Base-by-base conservation (phyloP, 2,329 filamentous ascomycete genomes). In the Ophiostoma triangulosporum region DNA sequence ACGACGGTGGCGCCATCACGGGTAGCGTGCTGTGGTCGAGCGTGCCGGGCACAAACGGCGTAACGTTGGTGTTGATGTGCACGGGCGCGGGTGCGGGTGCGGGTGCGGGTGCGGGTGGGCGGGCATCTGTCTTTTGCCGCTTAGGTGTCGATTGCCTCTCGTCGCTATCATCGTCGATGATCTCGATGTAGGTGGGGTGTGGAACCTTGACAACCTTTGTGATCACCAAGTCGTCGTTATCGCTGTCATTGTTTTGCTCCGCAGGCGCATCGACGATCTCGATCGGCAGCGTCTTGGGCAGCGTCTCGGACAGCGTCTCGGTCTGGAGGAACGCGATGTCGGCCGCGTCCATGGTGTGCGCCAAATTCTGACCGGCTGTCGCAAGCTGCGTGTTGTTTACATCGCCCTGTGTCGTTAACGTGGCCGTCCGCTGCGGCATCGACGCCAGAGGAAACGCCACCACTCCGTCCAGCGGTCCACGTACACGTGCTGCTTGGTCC, bases 21-120 rank as follows among this genome's bases (percentile, higher is more conserved):
- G 80, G 80, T 6, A 95, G 70, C 0, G 68, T 75, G 1, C 65
- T 68, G 48, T 78, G 72, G 57, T 88, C 75, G 6, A 95, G 70
- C 0, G 70, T 72, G 1, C 84, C 85, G 0, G 88, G 84, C 1
- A 75, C 64, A 60, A 93, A 95, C 38, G 66, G 62, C 0, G 69
- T 70, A 24, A 63, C 55, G 3, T 50, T 20, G 22, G 7, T 9
- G 32, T 17, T 22, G 7, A 33, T 17, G 9, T 33, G 48, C 11
- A 12, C 35, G 27, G 27, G 15, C 1, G 15, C 15, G 3, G 49
- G 9, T 4, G 8, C 20, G 14, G 43, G 4, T 3, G 32, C 24
- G 14, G 26, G 14, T 12, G 27, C 15, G 17, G n/a, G 26, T 7
- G 26, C 26, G 14, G 32, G 5, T 32, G 22, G 1, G 27, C n/a